Base-by-base conservation (phyloP, 2,329 filamentous ascomycete genomes). In the Dactylonectria macrodidyma region DNA sequence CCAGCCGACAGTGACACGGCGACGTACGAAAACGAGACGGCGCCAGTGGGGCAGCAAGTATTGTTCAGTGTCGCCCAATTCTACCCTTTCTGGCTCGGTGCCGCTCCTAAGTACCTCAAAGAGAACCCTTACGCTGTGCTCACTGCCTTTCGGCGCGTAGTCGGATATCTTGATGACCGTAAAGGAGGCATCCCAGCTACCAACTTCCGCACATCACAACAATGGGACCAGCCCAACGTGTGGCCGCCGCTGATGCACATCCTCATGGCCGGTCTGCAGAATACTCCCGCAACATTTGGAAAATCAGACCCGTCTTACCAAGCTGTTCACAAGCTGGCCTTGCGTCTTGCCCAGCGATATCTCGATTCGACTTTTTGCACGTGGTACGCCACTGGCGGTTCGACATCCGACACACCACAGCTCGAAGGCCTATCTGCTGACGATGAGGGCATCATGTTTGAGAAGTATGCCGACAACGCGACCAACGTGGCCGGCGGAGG, bases 161-260 rank as follows among this genome's bases (percentile, higher is more conserved):
- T 81, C 2, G 77, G 81, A 62, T 85, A 88, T 38, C 85, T 92
- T 6, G 82, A 87, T 11, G 76, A 79, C 34, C 84, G 85, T 12
- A 78, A 79, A 0, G 90, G 91, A 41, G 90, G 86, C 41, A 88
- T 92, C 51, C 84, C 90, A 2, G 88, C 90, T 0, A 91, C 89
- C 4, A 92, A 92, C 74, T 81, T 89, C 64, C 74, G 78, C 52
- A 89, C 90, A 0, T 87, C 87, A 14, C 87, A 92, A 82, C 90
- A 92, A 76, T 93, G 91, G 91, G 91, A 93, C 62, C 86, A 91
- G 76, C 90, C 90, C 0, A 92, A 90, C 73, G 90, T 92, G 30
- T 93, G 91, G 91, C 90, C 91, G 11, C 90, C 90, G 3, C 84
- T 91, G 57, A 88, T 90, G 81, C 89, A 92, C 78, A 84, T 90